These are phyloP conservation scores for Lactuca sativa DNA, from an alignment of 129 eudicot species.

Conservation along the genomic window DNA sequence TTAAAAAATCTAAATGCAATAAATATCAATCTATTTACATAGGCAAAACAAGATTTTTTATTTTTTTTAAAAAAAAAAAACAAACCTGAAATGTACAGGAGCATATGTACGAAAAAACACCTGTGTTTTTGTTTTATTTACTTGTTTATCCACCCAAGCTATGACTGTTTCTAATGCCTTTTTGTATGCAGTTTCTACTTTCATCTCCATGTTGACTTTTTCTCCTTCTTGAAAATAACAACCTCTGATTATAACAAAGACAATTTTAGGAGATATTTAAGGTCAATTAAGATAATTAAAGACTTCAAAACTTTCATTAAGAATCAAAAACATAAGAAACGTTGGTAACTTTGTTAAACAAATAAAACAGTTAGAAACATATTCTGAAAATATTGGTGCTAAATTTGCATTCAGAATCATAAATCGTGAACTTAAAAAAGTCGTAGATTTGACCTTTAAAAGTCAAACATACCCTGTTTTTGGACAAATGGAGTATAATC, in stretches of 20 bases:
- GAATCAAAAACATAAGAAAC: neutral
- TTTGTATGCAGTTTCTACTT: conserved; percentile 61
- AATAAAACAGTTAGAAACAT: neutral
- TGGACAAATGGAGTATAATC: too few species aligned
- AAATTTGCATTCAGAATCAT: neutral
- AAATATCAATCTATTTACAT: too few species aligned
- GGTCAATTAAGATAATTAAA: conserved; percentile 4
- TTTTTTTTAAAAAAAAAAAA: conserved; percentile 1
- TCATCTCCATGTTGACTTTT: conserved; percentile 67
- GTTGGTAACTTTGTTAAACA: neutral
- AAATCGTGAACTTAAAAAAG: neutral
- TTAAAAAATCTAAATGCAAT: too few species aligned
- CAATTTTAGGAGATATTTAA: neutral
- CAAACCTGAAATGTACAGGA: conserved; percentile 96
- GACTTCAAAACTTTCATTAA: neutral
- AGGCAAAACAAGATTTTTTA: too few species aligned
- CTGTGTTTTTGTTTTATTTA: conserved; percentile 61
- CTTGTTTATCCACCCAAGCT: conserved; percentile 56
- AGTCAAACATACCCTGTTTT: conserved; percentile 13
- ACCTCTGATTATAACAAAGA: conserved; percentile 44
- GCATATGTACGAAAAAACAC: conserved; percentile 89
- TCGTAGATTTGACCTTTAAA: neutral
- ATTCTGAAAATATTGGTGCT: neutral
- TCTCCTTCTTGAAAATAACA: conserved; percentile 91
- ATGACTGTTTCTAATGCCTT: conserved; percentile 63